Evolutionary conservation across 2,329 filamentous ascomycete genomes (phyloP).

Genomic region (Exophiala viscosa): DNA sequence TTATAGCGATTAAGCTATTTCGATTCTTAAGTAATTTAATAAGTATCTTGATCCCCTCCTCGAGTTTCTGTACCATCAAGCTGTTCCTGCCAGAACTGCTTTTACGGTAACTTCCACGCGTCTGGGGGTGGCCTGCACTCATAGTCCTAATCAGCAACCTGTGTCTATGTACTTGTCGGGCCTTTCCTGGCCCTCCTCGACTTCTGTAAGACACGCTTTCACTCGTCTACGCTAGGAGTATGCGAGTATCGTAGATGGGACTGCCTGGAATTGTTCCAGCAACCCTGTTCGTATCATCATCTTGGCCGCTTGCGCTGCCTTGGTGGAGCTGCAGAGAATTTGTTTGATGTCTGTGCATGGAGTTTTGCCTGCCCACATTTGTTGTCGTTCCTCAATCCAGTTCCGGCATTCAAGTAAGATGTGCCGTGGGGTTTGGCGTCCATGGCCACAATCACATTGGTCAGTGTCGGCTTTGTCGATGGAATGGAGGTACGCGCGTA

Average conservation of each 20-base stretch:
- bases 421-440: constrained; percentile 31
- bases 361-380: constrained; percentile 30
- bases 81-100: too few species aligned
- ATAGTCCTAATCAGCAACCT: neutral
- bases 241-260: constrained; percentile 2
- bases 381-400: constrained; percentile 29
- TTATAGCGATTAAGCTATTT: too few species aligned
- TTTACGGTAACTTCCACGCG: too few species aligned
- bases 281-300: constrained; percentile 34
- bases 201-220: constrained; percentile 2
- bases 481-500: constrained; percentile 30
- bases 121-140: too few species aligned
- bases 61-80: too few species aligned
- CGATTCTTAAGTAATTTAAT: too few species aligned
- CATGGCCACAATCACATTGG: constrained; percentile 30
- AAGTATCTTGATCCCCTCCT: too few species aligned
- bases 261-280: constrained; percentile 8
- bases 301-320: constrained; percentile 35
- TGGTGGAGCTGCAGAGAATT: constrained; percentile 34
- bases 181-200: constrained; percentile 4
- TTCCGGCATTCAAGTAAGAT: constrained; percentile 33
- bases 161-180: constrained; percentile 1
- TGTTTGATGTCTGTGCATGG: constrained; percentile 32
- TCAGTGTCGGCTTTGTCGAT: constrained; percentile 33
- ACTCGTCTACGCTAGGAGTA: constrained; percentile 3